Evolutionary conservation across 768 basidiomycete genomes (phyloP), one percentile per base, ranked within the genome.

Genomic region (Tulasnella calospora): DNA sequence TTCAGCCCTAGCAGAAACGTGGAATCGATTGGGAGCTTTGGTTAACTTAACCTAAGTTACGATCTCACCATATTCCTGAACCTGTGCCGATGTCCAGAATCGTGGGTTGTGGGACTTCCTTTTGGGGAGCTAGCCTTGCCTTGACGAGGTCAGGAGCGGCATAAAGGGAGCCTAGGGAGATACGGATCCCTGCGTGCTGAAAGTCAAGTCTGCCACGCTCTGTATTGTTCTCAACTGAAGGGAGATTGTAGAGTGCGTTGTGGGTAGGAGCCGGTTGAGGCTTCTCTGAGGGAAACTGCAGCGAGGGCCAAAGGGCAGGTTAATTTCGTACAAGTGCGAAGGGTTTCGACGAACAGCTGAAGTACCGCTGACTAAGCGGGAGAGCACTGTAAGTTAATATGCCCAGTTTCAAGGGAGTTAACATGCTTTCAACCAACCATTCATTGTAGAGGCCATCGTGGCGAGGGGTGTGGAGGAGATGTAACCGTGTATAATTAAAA

Each of bases 81-180:
- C 74, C 74, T 1, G 44, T 38, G 3, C 74, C 74, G 51, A 75
- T 21, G 19, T 75, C 74, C 35, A 55, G 15, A 15, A 61, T 19
- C 35, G 4, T 61, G 15, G 74, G 74, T 19, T 13, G 57, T 21
- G 44, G 3, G 61, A 23, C 55, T 44, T 36, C 55, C 36, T 75
- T n/a, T 15, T 19, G 33, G 0, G 38, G 17, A 51, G 74, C 55
- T 15, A 75, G 5, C 74, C 21, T 61, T 12, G 9, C 13, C 33
- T 61, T 38, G 12, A 75, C 74, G 13, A 30, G 21, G 19, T 75
- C 74, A 4, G 7, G 74, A 19, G 15, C 74, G 10, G 74, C 41
- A 21, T 75, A 75, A 17, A 75, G 74, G 12, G 74, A 75, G 46
- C 55, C 74, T 19, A 47, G 55, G 23, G 74, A 30, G 13, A 75